Conservation (phyloP, 495 filamentous ascomycete species). For the Penicillium subrubescens region DNA sequence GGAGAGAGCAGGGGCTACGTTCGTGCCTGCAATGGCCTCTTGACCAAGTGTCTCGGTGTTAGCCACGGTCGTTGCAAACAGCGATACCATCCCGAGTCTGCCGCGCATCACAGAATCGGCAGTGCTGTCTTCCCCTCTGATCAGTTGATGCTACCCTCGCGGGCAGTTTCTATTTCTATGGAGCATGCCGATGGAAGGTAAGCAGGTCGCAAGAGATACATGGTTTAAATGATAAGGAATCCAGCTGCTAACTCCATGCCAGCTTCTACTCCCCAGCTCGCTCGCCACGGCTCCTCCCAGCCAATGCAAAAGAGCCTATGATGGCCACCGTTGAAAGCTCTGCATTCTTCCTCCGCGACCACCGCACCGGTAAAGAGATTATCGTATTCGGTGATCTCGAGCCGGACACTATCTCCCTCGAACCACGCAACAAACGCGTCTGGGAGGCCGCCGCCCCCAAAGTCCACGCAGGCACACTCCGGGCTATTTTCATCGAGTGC, state of each 20-base stretch:
- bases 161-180: conserved; percentile 36
- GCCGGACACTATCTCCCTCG: conserved; percentile 80
- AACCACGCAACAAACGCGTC: conserved; percentile 74
- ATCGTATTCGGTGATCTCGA: conserved; percentile 96
- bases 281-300: conserved; percentile 28
- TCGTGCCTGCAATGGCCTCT: conserved; percentile 78
- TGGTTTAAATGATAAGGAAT: neutral
- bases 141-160: conserved; percentile 30
- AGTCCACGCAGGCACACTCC: conserved; percentile 65
- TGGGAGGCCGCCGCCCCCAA: conserved; percentile 88
- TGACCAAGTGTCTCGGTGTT: conserved; percentile 75
- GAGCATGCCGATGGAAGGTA: conserved; percentile 38
- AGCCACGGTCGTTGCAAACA: conserved; percentile 89
- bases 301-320: conserved; percentile 26
- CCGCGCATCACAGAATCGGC: conserved; percentile 61
- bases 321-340: conserved; percentile 72
- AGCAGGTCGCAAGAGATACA: conserved; percentile 1
- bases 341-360: conserved; percentile 86
- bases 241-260: neutral
- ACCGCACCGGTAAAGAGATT: conserved; percentile 68
- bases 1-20: conserved; percentile 79
- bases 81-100: conserved; percentile 49
- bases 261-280: conserved; percentile 36
- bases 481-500: conserved; percentile 92
- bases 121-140: conserved; percentile 45